Evolutionary conservation across 1,139 yeast genomes (phyloP).

Genomic region (Protomyces lactucae-debilis): DNA sequence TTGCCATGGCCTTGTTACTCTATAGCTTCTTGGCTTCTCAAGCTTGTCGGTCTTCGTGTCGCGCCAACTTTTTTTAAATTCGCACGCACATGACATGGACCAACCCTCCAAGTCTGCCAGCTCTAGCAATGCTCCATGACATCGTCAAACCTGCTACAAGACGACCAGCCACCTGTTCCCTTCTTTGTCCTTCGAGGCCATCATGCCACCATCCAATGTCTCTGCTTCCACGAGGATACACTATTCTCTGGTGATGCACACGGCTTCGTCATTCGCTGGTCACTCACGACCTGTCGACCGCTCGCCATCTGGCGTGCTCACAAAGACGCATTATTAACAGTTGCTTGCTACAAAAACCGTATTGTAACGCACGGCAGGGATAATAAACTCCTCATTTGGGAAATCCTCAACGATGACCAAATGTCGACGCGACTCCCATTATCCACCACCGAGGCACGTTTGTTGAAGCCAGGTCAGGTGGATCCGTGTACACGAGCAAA

Average conservation of each 20-base stretch:
- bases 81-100: background rate
- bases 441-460: background rate
- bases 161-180: conserved; percentile 2
- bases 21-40: background rate
- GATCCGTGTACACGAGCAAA: background rate
- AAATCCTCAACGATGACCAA: background rate
- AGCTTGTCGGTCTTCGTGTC: background rate
- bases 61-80: background rate
- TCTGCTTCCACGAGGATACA: background rate
- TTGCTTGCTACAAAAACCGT: background rate
- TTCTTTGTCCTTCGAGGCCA: conserved; percentile 19
- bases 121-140: no score
- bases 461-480: background rate
- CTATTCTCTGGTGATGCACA: conserved; percentile 22
- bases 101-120: no score
- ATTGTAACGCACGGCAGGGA: conserved; percentile 20
- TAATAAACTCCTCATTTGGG: conserved; percentile 18
- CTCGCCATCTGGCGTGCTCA: conserved; percentile 26
- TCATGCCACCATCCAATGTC: conserved; percentile 1
- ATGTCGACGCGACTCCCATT: background rate
- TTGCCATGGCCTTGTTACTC: background rate
- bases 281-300: conserved; percentile 12
- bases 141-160: background rate
- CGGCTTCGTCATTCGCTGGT: conserved; percentile 15
- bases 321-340: background rate